Conservation (phyloP, 495 filamentous ascomycete species). For the Hypoxylon fragiforme region DNA sequence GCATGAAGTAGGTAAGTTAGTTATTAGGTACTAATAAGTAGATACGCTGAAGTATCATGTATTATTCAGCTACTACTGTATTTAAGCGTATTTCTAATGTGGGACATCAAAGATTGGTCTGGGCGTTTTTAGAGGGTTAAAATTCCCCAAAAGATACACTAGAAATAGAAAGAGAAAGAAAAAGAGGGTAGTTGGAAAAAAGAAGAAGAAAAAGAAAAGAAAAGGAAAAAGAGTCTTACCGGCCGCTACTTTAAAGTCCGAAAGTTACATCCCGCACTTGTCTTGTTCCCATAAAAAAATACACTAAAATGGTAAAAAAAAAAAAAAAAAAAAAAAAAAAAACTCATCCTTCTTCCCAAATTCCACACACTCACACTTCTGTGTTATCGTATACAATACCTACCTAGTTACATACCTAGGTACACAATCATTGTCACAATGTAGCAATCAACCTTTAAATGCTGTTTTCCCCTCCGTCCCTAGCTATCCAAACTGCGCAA, state of each 20-base stretch:
- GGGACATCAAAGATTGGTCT: background rate
- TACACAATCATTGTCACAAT: slow-evolving; percentile 16
- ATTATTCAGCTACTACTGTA: background rate
- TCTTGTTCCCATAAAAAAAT: too few relatives aligned
- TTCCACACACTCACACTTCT: too few relatives aligned
- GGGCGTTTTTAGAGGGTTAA: background rate
- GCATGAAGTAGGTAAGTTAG: too few relatives aligned
- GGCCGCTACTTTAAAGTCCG: background rate
- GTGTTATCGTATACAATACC: too few relatives aligned
- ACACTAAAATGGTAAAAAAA: too few relatives aligned
- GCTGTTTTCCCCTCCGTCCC: slow-evolving; percentile 11
- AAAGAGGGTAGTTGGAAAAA: background rate
- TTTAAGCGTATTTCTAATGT: background rate
- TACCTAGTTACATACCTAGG: slow-evolving; percentile 1
- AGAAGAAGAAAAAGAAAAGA: background rate
- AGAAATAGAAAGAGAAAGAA: background rate
- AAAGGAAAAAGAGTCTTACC: background rate
- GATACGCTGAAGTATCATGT: background rate
- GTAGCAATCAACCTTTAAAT: slow-evolving; percentile 25
- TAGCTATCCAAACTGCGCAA: background rate
- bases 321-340: too few relatives aligned
- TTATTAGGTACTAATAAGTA: background rate
- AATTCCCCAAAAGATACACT: background rate
- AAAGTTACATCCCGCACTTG: background rate
- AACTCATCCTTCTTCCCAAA: too few relatives aligned